These are phyloP conservation scores for Oryza meyeriana DNA, from an alignment of 176 grass and related monocot genomes.

Conservation along the genomic window DNA sequence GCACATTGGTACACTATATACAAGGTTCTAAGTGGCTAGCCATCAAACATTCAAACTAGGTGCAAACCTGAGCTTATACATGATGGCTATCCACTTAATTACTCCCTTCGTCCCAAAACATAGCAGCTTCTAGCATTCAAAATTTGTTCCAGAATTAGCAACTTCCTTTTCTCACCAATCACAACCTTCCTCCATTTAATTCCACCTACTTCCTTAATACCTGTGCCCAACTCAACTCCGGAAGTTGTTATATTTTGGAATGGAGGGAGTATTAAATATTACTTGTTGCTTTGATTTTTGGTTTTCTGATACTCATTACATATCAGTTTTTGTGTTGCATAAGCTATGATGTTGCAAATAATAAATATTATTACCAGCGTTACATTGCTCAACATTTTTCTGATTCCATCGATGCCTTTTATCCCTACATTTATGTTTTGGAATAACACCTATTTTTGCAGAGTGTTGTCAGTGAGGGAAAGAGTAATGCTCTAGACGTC, in stretches of 20 bases:
- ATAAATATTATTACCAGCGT: conserved; percentile 13
- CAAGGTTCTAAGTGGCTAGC: conserved; percentile 12
- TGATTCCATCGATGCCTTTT: not conserved
- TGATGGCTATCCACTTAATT: not conserved
- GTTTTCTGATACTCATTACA: not conserved
- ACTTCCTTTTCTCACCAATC: no score
- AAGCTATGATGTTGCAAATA: not conserved
- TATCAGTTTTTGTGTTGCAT: not conserved
- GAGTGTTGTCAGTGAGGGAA: conserved; percentile 46
- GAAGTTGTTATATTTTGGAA: no score
- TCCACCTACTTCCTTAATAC: no score
- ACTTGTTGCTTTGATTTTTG: not conserved
- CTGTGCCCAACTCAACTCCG: no score
- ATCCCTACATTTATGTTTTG: not conserved
- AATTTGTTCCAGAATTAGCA: no score
- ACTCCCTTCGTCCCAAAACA: no score
- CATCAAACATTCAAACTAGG: not conserved
- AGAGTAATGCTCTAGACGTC: conserved; percentile 76
- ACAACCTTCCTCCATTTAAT: no score
- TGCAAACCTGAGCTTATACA: conserved; percentile 1
- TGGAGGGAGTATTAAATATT: no score
- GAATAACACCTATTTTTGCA: conserved; percentile 41
- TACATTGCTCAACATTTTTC: not conserved
- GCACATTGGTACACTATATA: conserved; percentile 8
- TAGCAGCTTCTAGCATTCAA: no score